Percentiles rank a stretch among this genome's conserved stretches.
These are phyloP conservation scores for Elongisporangium senticosum DNA, from an alignment of 352 stramenopile genomes.

Conservation along the genomic window DNA sequence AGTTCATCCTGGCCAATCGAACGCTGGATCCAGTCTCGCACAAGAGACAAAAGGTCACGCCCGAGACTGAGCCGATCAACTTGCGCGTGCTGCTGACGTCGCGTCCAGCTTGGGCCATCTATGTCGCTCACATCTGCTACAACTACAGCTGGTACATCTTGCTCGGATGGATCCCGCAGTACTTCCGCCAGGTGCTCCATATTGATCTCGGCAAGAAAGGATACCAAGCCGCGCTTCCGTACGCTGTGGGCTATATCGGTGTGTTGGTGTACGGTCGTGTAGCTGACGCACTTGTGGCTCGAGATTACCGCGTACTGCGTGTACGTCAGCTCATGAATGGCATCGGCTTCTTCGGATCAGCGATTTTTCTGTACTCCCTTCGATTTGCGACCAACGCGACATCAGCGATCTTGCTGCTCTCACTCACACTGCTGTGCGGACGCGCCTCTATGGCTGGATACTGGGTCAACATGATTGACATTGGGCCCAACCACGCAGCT, in stretches of 20 bases:
- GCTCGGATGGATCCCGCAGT: conserved; percentile 84
- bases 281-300: conserved; percentile 59
- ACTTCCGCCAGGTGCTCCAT: conserved; percentile 76
- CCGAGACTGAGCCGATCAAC: conserved; percentile 47
- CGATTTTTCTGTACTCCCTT: conserved; percentile 63
- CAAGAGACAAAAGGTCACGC: conserved; percentile 27
- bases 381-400: conserved; percentile 53
- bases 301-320: conserved; percentile 57
- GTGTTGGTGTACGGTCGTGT: conserved; percentile 67
- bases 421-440: conserved; percentile 69
- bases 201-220: conserved; percentile 69
- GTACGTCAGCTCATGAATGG: conserved; percentile 79
- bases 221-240: conserved; percentile 61
- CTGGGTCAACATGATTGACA: conserved; percentile 90
- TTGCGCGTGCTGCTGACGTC: conserved; percentile 64
- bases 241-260: conserved; percentile 73
- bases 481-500: conserved; percentile 67
- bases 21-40: conserved; percentile 37
- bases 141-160: conserved; percentile 89
- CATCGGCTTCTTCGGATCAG: conserved; percentile 65
- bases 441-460: conserved; percentile 74
- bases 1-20: conserved; percentile 65
- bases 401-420: conserved; percentile 59
- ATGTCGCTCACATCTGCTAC: conserved; percentile 81
- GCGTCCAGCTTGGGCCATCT: conserved; percentile 74